phyloP scores from a whole-genome alignment of 208 protist species.

The Vickermania spadyakhi region DNA sequence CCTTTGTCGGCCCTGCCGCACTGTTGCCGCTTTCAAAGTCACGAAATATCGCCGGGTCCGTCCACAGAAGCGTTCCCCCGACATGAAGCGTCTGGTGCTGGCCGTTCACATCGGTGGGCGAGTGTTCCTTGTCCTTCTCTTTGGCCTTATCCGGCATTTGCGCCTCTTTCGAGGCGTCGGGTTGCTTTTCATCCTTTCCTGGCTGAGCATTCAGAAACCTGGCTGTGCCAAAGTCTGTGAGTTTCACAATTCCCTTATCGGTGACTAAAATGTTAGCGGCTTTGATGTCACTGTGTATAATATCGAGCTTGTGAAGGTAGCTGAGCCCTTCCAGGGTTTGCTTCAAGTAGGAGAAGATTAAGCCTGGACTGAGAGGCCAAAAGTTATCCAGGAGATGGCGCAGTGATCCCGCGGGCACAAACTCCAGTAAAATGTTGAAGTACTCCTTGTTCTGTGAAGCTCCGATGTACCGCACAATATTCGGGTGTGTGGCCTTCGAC shows the following conservation, averaged over 20 bases:
- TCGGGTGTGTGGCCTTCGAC: conserved; percentile 81
- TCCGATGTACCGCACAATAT: conserved; percentile 89
- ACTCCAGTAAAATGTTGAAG: conserved; percentile 90
- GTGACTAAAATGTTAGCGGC: conserved; percentile 89
- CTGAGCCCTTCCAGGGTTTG: conserved; percentile 73
- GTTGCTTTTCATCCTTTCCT: background rate
- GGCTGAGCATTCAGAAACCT: conserved; percentile 39
- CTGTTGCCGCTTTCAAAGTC: background rate
- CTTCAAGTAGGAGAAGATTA: conserved; percentile 76
- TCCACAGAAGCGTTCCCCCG: conserved; percentile 82
- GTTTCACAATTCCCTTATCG: conserved; percentile 74
- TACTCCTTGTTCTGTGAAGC: conserved; percentile 69
- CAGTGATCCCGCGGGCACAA: conserved; percentile 84
- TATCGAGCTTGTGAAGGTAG: conserved; percentile 82
- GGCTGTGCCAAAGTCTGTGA: conserved; percentile 87
- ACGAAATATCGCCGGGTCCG: conserved; percentile 76
- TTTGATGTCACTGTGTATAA: conserved; percentile 90
- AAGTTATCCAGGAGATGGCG: conserved; percentile 87
- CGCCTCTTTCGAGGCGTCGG: background rate
- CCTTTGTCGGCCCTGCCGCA: conserved; percentile 51
- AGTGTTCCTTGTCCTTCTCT: background rate
- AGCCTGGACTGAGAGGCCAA: conserved; percentile 65
- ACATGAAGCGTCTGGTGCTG: conserved; percentile 42
- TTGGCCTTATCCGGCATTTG: background rate
- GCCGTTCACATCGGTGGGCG: background rate